Conservation (phyloP, 352 stramenopile genomes). For the Globisporangium spiculum region DNA sequence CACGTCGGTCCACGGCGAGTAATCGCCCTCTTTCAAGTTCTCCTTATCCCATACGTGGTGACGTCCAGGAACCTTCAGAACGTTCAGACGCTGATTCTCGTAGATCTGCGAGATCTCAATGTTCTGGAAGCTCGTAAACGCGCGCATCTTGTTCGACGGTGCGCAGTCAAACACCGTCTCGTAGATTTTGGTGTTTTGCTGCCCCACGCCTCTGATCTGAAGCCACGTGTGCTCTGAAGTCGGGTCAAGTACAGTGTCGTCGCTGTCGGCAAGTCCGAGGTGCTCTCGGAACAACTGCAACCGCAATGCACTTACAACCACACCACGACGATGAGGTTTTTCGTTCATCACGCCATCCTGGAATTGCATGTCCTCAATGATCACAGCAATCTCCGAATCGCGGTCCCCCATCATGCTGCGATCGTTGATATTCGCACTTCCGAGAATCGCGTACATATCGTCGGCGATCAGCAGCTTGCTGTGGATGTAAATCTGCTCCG, state of each 20-base stretch:
- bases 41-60: constrained; percentile 70
- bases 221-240: constrained; percentile 64
- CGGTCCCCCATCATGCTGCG: constrained; percentile 92
- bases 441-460: constrained; percentile 89
- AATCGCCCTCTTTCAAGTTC: constrained; percentile 82
- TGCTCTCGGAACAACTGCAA: constrained; percentile 85
- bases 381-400: constrained; percentile 83
- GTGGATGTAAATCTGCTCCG: constrained; percentile 93
- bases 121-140: constrained; percentile 73
- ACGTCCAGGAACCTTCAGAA: constrained; percentile 58
- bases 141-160: constrained; percentile 76
- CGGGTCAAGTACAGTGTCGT: constrained; percentile 53
- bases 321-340: constrained; percentile 56
- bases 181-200: constrained; percentile 77
- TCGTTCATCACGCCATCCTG: constrained; percentile 77
- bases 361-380: constrained; percentile 84
- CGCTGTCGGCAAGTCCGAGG: constrained; percentile 61
- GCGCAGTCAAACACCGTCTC: constrained; percentile 83
- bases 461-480: constrained; percentile 90
- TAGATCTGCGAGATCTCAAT: constrained; percentile 84
- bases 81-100: constrained; percentile 86
- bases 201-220: constrained; percentile 46
- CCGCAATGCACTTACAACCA: constrained; percentile 58
- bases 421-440: constrained; percentile 96
- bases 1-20: constrained; percentile 82